Base-by-base conservation (phyloP, 257 asterid species). In the Euphrasia confusa region DNA sequence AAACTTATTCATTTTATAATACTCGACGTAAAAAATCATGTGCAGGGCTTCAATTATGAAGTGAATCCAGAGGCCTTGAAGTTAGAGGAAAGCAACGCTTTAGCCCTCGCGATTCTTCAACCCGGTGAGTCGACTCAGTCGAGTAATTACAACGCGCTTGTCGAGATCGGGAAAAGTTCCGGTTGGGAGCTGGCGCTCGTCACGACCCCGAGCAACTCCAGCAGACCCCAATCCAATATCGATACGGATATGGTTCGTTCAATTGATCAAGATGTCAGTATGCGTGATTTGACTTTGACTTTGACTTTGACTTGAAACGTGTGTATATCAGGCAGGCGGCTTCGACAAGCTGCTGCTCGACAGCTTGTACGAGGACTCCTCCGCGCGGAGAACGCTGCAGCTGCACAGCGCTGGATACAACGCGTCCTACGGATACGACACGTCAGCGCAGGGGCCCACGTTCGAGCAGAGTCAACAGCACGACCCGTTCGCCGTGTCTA, bases 131-230 rank as follows among this genome's bases (percentile, higher is more conserved):
- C n/a, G 35, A 37, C 44, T 2, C 17, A 2, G 1, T 1, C 33
- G 33, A 5, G 57, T 18, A 70, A 40, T 21, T 37, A 37, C 42
- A 71, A 74, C 32, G 74, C 77, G 4, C 77, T 83, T 60, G 73
- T 42, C 18, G 91, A 81, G 17, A 71, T 80, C 6, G 86, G 83
- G 14, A 84, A 77, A 18, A 76, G 75, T 30, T 74, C 91, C 7
- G 85, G 89, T 18, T 87, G 96, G 96, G 94, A 87, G 65, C 60
- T 87, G 12, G 96, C 96, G 3, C 70, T 87, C 39, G 91, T 81
- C 45, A 77, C 79, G 13, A 60, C 85, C 39, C 88, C 88, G 66
- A 82, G 90, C 79, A 79, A 76, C 82, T 61, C 42, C 10, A 76
- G 40, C 35, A 78, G 17, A 32, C 77, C 72, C 52, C 82, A 69